Base-by-base conservation (phyloP, 257 asterid species). In the Salvia splendens region DNA sequence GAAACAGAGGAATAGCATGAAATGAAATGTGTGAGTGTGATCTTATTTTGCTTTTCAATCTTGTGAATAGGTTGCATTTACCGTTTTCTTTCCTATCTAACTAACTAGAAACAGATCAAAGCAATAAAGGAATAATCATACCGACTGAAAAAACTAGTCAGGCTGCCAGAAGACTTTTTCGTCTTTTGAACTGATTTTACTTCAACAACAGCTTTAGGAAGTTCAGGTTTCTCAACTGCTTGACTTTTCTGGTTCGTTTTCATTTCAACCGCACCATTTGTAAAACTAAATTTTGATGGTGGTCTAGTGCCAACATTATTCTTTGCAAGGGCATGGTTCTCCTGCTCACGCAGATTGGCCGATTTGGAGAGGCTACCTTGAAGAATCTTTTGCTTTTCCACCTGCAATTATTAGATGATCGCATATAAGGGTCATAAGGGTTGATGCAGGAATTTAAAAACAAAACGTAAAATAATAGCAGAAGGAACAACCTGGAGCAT, bases 371-470 rank as follows among this genome's bases (percentile, higher is more conserved):
- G 71, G 80, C 95, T 81, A 66, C 82, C 78, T 67, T 69, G 91
- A 78, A 89, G 66, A 74, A 89, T 92, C 84, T 81, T 92, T 83
- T 86, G 93, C 74, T 75, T 89, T 78, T 87, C 98, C 76, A 88
- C 97, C 98, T 92, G 79, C 73, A 70, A 45, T 67, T 45, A 55
- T 24, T 12, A 15, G 12, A 52, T 52, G 32, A 50, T 50, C 14
- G n/a, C 15, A 38, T 45, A 45, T 32, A 54, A 14, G 41, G 35
- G 6, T 40, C 50, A 68, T 68, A 54, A 8, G 8, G 38, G 30
- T 46, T 54, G 15, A 53, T 10, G 36, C 42, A 68, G 15, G 53
- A 12, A 49, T 17, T 41, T 12, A 43, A 48, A 49, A 12, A 28
- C 1, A 50, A 0, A 2, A 38, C 10, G 15, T 33, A 56, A 5